Conservation (phyloP, 1,284 basidiomycete species). For the Cutaneotrichosporon dermatis region DNA sequence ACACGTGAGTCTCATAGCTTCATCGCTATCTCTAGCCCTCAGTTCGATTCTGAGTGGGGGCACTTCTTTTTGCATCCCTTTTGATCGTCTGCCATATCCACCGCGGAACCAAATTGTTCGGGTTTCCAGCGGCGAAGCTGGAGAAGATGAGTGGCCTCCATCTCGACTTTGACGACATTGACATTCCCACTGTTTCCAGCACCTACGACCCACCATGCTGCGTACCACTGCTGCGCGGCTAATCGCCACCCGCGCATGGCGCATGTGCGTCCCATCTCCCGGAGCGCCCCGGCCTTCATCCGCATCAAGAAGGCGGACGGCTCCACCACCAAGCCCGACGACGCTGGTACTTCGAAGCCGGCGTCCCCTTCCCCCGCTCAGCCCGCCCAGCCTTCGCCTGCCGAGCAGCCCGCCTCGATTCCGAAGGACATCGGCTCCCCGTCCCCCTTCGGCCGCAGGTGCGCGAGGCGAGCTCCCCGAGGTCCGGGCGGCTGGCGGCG, state of each 20-base stretch:
- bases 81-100: neutral
- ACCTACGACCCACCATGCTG: conserved; percentile 8
- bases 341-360: neutral
- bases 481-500: neutral
- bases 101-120: conserved; percentile 5
- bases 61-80: conserved; percentile 2
- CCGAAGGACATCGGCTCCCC: conserved; percentile 24
- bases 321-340: conserved; percentile 3
- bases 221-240: conserved; percentile 14
- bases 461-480: conserved; percentile 1
- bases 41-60: conserved; percentile 13
- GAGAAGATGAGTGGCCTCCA: neutral
- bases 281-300: conserved; percentile 9
- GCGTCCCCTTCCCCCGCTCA: neutral
- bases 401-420: conserved; percentile 28
- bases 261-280: conserved; percentile 8
- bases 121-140: neutral
- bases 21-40: conserved; percentile 8
- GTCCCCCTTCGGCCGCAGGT: conserved; percentile 27
- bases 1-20: conserved; percentile 11
- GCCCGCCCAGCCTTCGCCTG: conserved; percentile 10
- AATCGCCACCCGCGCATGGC: neutral
- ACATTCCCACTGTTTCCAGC: neutral
- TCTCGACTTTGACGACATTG: neutral
- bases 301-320: conserved; percentile 21